Evolutionary conservation across 805 yeast species (phyloP), one percentile per base, ranked within the genome.

Genomic region (Candida koratica): DNA sequence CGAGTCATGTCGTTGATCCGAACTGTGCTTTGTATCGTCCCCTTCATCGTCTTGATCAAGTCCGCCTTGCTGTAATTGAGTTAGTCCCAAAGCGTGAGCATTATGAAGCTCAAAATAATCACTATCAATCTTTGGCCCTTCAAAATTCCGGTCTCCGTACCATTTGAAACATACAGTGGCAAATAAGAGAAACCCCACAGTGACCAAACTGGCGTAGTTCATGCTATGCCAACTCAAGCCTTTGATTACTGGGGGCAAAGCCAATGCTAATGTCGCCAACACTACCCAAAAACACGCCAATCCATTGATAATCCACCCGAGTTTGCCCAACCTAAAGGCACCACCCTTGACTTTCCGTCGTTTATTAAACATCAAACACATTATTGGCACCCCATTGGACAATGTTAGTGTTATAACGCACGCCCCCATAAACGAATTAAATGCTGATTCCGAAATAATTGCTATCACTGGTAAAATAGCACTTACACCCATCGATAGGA

Each of bases 341-440:
- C 87, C 78, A 28, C 87, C 86, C 46, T 74, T 70, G 22, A 84
- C 67, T 40, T 80, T 79, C 32, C 63, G 58, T 38, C 93, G 59
- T 36, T 74, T 75, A 41, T 80, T 73, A 16, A 81, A 51, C 51
- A 84, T 51, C 3, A 78, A 72, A n/a, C 79, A 67, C 0, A 80
- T 46, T 17, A 84, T 79, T 2, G 95, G 95, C 11, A 85, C 76
- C 3, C 87, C 79, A 42, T 86, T 81, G 2, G 93, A 86, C 19
- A 83, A 66, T 33, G 87, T 79, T 40, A 85, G 61, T 3, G 87
- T 73, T 14, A 84, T 71, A 2, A 86, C 93, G 7, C 90, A 80
- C 12, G 89, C 80, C 0, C 94, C 93, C 62, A 84, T 77, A 55
- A 85, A 84, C 3, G 94, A 88, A 55, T 81, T 81, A 57, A 85